These are phyloP conservation scores for Populus deltoides DNA, from an alignment of 345 rosid genomes.

Conservation along the genomic window DNA sequence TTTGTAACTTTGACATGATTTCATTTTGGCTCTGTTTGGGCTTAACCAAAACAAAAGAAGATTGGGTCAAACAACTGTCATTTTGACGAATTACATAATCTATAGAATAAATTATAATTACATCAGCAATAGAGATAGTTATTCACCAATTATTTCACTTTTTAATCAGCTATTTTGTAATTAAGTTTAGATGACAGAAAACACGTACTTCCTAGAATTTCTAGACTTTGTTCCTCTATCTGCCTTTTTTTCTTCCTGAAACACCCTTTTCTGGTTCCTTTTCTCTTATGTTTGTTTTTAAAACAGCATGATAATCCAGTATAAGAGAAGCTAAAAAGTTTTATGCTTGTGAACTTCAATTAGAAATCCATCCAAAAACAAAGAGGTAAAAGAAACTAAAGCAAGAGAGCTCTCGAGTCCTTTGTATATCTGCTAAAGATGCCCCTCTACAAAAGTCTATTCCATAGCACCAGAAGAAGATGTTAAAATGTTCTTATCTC, in stretches of 20 bases:
- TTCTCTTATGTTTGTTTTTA: neutral
- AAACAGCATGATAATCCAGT: neutral
- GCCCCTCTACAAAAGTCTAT: too few relatives aligned
- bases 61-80: neutral
- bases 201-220: neutral
- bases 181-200: neutral
- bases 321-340: neutral
- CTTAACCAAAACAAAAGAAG: neutral
- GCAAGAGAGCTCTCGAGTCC: neutral
- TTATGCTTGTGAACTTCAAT: neutral
- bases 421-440: too few relatives aligned
- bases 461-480: neutral
- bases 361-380: neutral
- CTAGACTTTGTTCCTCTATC: neutral
- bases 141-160: too few relatives aligned
- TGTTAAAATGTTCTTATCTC: neutral
- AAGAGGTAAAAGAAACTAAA: neutral
- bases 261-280: neutral
- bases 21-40: neutral
- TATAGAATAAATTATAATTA: too few relatives aligned
- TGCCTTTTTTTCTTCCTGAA: neutral
- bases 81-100: too few relatives aligned
- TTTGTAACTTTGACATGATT: neutral
- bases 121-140: too few relatives aligned
- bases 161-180: too few relatives aligned